These are phyloP conservation scores for Aspergillus cristatus DNA, from an alignment of 495 filamentous ascomycete species.

Conservation along the genomic window DNA sequence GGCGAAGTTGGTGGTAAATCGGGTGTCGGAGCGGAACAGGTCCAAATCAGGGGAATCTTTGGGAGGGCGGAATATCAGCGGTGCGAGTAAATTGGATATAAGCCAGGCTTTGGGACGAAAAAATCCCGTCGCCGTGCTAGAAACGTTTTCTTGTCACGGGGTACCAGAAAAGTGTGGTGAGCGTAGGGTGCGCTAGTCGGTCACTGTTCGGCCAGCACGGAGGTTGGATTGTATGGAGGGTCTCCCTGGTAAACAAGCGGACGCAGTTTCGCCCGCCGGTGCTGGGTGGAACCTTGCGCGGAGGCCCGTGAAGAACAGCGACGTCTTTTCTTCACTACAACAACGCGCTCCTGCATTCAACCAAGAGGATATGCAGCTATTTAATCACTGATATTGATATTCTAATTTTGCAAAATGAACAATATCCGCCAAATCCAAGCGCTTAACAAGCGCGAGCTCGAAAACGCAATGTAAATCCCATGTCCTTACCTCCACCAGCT, in stretches of 20 bases:
- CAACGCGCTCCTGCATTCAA: background rate
- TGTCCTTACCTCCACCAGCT: background rate
- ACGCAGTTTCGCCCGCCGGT: background rate
- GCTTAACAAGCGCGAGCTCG: conserved; percentile 92
- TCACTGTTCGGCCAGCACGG: too few relatives aligned
- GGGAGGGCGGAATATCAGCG: too few relatives aligned
- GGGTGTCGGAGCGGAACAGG: conserved; percentile 8
- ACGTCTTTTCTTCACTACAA: background rate
- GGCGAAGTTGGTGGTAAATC: conserved; percentile 2
- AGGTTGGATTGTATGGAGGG: background rate
- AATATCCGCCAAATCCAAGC: conserved; percentile 81
- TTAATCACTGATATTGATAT: too few relatives aligned
- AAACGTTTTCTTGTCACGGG: too few relatives aligned
- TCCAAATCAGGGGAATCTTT: conserved; percentile 21
- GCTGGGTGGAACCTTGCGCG: conserved; percentile 10
- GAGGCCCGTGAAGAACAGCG: conserved; percentile 5
- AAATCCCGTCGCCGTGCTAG: too few relatives aligned
- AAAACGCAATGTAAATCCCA: conserved; percentile 59
- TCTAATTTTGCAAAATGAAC: conserved; percentile 54
- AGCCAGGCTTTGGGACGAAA: too few relatives aligned
- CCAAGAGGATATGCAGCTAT: too few relatives aligned
- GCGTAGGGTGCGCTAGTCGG: too few relatives aligned
- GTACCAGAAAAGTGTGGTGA: too few relatives aligned
- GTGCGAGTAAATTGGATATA: too few relatives aligned
- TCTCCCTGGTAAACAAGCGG: conserved; percentile 1